phyloP scores from a whole-genome alignment of 805 yeast species.

The Myxozyma sirexii region DNA sequence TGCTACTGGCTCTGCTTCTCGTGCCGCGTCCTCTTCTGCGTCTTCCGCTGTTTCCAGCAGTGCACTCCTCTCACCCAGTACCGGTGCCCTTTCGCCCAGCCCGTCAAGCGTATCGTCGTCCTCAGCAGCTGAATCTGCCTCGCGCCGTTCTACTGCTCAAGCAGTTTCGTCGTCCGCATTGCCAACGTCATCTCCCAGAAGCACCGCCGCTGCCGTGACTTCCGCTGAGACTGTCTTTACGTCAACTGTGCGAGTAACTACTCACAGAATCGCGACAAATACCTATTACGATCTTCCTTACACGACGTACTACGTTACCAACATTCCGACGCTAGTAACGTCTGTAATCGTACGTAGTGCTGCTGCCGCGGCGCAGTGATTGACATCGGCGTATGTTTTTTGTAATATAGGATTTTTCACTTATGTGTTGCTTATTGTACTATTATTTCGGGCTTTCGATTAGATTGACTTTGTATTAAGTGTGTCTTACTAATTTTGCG shows the following conservation, averaged over 20 bases:
- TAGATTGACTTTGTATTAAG: background rate
- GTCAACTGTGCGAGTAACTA: background rate
- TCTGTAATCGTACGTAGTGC: background rate
- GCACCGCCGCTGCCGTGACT: background rate
- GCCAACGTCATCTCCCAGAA: background rate
- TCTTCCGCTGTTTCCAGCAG: background rate
- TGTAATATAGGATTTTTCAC: slow-evolving; percentile 1
- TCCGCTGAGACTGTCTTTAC: background rate
- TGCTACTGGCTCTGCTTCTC: too few relatives aligned
- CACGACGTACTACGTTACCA: background rate
- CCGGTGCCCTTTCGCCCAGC: background rate
- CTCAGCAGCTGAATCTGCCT: background rate
- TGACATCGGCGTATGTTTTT: background rate
- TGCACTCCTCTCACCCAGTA: background rate
- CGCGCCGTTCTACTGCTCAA: background rate
- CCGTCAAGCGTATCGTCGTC: background rate
- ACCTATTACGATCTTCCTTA: slow-evolving; percentile 11
- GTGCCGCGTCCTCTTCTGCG: background rate
- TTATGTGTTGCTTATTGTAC: background rate
- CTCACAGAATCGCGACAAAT: slow-evolving; percentile 8
- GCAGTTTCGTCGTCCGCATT: background rate
- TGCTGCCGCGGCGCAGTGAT: background rate
- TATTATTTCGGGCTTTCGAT: background rate
- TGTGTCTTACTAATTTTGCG: too few relatives aligned
- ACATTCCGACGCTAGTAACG: slow-evolving; percentile 2